Evolutionary conservation across 2,329 filamentous ascomycete species (phyloP).

Genomic region (Passalora sequoiae): DNA sequence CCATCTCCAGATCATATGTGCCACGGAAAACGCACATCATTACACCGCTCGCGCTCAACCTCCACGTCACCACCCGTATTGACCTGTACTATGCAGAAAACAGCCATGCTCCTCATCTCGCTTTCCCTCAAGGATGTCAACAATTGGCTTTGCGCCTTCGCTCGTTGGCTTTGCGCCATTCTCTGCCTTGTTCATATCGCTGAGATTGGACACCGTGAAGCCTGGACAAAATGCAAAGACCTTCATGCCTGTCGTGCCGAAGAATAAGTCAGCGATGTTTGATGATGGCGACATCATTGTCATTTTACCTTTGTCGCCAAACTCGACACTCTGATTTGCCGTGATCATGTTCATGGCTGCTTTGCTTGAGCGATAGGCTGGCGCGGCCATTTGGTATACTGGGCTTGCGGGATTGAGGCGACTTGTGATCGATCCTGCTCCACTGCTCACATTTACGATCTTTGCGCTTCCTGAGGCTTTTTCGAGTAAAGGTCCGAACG

Average conservation of each 20-base stretch:
- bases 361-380: constrained; percentile 36
- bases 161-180: constrained; percentile 35
- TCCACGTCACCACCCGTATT: constrained; percentile 11
- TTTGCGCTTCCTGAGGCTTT: constrained; percentile 21
- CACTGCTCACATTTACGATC: constrained; percentile 36
- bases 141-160: constrained; percentile 32
- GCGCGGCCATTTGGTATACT: constrained; percentile 27
- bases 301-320: constrained; percentile 1
- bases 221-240: constrained; percentile 39
- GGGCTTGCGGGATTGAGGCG: constrained; percentile 27
- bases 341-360: constrained; percentile 39
- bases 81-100: constrained; percentile 12
- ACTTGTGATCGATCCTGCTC: constrained; percentile 32
- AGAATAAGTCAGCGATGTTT: not conserved
- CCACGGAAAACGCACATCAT: too few relatives aligned
- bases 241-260: constrained; percentile 28
- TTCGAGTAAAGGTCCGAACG: constrained; percentile 27
- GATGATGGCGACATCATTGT: not conserved
- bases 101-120: constrained; percentile 30
- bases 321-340: constrained; percentile 26
- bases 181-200: constrained; percentile 32
- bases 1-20: too few relatives aligned
- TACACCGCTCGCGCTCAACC: too few relatives aligned
- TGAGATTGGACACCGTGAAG: constrained; percentile 36
- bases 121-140: constrained; percentile 36